Percentiles rank a stretch among this genome's conserved stretches.
Evolutionary conservation across 768 basidiomycete genomes (phyloP).

Genomic region (Tricholoma bakamatsutake): DNA sequence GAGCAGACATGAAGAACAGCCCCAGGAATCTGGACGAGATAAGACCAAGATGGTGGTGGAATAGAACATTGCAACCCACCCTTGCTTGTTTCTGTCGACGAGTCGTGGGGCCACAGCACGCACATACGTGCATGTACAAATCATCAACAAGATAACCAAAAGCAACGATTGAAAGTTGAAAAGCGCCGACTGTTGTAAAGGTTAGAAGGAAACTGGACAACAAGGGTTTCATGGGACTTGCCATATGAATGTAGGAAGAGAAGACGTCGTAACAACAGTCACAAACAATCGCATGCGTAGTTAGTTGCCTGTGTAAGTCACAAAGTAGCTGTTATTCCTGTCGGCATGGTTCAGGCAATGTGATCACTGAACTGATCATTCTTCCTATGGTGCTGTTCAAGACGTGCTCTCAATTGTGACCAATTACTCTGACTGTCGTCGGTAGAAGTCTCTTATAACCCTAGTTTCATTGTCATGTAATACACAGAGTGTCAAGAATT

Average conservation of each 20-base stretch:
- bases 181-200: slow-evolving; percentile 63
- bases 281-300: too few relatives aligned
- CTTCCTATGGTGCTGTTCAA: too few relatives aligned
- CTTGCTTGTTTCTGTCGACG: slow-evolving; percentile 90
- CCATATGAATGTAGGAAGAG: slow-evolving; percentile 12
- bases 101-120: slow-evolving; percentile 86
- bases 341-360: too few relatives aligned
- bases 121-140: slow-evolving; percentile 97
- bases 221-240: not conserved
- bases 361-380: too few relatives aligned
- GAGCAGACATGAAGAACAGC: slow-evolving; percentile 90
- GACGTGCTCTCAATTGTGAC: too few relatives aligned
- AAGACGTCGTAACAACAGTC: not conserved
- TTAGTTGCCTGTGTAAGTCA: too few relatives aligned
- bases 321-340: too few relatives aligned
- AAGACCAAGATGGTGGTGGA: not conserved
- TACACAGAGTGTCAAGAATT: too few relatives aligned
- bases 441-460: too few relatives aligned
- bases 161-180: slow-evolving; percentile 98
- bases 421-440: too few relatives aligned
- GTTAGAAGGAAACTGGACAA: not conserved
- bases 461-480: too few relatives aligned
- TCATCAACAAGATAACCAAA: slow-evolving; percentile 86
- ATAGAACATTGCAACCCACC: slow-evolving; percentile 45
- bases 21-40: slow-evolving; percentile 67